Evolutionary conservation across 2,329 filamentous ascomycete species (phyloP), one percentile per base, ranked within the genome.

Genomic region (Albifimbria verrucaria): DNA sequence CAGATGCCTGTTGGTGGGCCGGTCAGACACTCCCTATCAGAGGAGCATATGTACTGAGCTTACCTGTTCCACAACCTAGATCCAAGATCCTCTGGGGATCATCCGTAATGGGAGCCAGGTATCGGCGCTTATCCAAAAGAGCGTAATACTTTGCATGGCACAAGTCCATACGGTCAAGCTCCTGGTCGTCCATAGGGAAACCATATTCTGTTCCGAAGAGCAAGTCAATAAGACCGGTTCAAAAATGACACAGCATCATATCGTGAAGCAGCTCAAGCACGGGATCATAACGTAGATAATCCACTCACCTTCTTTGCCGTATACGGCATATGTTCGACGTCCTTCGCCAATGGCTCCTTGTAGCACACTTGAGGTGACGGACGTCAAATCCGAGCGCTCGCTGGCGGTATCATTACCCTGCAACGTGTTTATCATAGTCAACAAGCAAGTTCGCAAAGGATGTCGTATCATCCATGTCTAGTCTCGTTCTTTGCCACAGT

Each of bases 81-180:
- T 68, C 66, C 18, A 67, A 49, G 11, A 67, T 64, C 36, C 52
- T 62, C 49, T 67, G 64, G 1, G 65, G 65, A 21, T 52, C 52
- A 9, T 59, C 50, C n/a, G 48, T 17, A 11, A 63, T 57, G 4
- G 62, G 62, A 4, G 62, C 52, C 39, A 61, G 49, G 49, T 59
- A 67, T 3, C 58, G 58, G 17, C 58, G 55, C 53, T 65, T 65
- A 26, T 62, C 59, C 36, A 66, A 41, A 7, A 65, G 57, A 1
- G 57, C 58, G 23, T 54, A 63, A 57, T 69, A 71, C 52, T 69
- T 69, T 24, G 61, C 60, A 57, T 73, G 71, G 43, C 62, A 65
- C 56, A 73, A 58, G 55, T 73, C 70, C 36, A 73, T 71, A 39
- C 72, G 63, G 50, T 73, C 69, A 36, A 73, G 56, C 50, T 74